Conservation (phyloP, 148 eudicot species). For the Arbutus unedo region DNA sequence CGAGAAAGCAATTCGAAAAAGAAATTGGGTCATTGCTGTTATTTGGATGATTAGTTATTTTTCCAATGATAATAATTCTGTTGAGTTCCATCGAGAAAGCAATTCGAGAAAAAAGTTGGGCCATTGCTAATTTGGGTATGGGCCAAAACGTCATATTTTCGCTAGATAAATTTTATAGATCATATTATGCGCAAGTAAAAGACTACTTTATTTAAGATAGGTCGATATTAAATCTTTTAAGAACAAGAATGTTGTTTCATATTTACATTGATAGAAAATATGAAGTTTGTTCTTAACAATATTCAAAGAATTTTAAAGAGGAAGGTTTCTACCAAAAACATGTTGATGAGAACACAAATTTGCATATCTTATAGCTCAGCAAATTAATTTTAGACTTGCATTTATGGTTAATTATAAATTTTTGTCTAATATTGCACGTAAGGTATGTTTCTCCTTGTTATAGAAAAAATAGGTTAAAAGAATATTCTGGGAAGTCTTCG, state of each 20-base stretch:
- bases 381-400: too few species aligned
- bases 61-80: neutral
- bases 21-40: neutral
- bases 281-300: neutral
- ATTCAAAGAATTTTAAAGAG: too few species aligned
- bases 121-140: conserved; percentile 6
- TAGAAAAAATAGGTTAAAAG: too few species aligned
- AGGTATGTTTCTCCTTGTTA: too few species aligned
- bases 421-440: too few species aligned
- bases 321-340: too few species aligned
- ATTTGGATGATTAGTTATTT: neutral
- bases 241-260: neutral
- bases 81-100: neutral
- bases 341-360: too few species aligned
- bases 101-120: neutral
- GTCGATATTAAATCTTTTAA: neutral
- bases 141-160: neutral
- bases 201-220: neutral
- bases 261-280: neutral
- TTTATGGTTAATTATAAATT: too few species aligned
- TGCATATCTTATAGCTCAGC: too few species aligned
- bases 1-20: neutral
- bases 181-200: neutral
- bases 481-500: too few species aligned
- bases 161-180: neutral